Evolutionary conservation across 768 basidiomycete species (phyloP), one percentile per base, ranked within the genome.

Genomic region (Tricholoma sp.): DNA sequence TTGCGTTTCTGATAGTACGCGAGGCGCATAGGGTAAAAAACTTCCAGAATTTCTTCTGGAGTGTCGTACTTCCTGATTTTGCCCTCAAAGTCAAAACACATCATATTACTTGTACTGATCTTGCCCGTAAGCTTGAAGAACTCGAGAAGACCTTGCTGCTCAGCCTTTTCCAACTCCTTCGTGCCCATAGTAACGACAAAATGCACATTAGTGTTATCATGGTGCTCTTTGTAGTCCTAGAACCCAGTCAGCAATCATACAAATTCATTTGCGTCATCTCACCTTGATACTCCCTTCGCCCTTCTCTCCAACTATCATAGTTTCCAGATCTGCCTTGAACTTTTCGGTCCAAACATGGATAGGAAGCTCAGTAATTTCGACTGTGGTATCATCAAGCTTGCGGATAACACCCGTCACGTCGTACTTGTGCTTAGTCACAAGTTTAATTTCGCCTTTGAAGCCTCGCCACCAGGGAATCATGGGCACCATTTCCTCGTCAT

Each of bases 391-490:
- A 69, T 90, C 85, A 67, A 89, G 64, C 76, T 94, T 94, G 31
- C 73, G 80, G 51, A 82, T 82, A 47, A 87, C 66, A 51, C 97
- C 97, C 32, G 76, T 74, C 39, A 91, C 85, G 32, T 90, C 89
- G 68, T 88, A 94, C 72, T 90, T 96, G 78, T 94, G 84, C 63
- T 94, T 94, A 32, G 80, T 82, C 32, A 82, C 79, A 59, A 82
- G 82, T 73, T 85, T 92, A 72, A 98, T 89, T 35, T 86, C 80
- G 39, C 95, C 95, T 66, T 86, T 84, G 74, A 95, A 98, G 27
- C 96, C 95, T 53, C 94, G 85, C 90, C 92, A 98, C 97, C 97
- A 99, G 2, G 97, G 97, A 10, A 82, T 76, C 91, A 99, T 98
- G 0, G 85, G 80, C 12, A 86, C 83, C 61, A 87, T 67, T 61